Conservation (phyloP, 2,329 filamentous ascomycete genomes). For the Monosporascus sp. region DNA sequence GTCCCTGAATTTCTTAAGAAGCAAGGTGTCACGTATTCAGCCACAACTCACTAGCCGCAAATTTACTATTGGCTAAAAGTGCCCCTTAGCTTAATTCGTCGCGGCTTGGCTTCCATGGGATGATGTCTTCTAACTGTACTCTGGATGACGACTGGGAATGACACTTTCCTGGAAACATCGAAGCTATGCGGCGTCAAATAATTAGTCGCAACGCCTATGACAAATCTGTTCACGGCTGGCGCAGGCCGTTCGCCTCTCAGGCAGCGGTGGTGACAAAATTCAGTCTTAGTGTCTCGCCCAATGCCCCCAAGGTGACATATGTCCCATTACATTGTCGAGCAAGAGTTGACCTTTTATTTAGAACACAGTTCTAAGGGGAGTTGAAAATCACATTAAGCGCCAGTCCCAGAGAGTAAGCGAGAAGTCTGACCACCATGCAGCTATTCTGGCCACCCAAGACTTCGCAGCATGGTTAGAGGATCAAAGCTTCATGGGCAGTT, state of each 20-base stretch:
- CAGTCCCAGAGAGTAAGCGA: background rate
- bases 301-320: constrained; percentile 15
- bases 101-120: background rate
- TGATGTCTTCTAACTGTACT: background rate
- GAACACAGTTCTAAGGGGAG: background rate
- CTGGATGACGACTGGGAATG: no score
- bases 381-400: background rate
- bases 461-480: constrained; percentile 45
- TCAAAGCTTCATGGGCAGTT: constrained; percentile 31
- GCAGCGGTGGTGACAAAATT: constrained; percentile 10
- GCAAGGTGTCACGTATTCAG: background rate
- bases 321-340: background rate
- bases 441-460: constrained; percentile 45
- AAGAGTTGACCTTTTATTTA: background rate
- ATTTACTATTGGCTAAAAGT: background rate
- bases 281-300: constrained; percentile 14
- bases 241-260: constrained; percentile 5
- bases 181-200: constrained; percentile 17
- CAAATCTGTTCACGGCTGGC: background rate
- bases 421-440: constrained; percentile 32
- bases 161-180: background rate
- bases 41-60: background rate
- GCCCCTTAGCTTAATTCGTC: background rate
- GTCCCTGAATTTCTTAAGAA: background rate
- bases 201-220: constrained; percentile 4